These are phyloP conservation scores for Papiliotrema nemorosa DNA, from an alignment of 1,284 basidiomycete species.

Conservation along the genomic window DNA sequence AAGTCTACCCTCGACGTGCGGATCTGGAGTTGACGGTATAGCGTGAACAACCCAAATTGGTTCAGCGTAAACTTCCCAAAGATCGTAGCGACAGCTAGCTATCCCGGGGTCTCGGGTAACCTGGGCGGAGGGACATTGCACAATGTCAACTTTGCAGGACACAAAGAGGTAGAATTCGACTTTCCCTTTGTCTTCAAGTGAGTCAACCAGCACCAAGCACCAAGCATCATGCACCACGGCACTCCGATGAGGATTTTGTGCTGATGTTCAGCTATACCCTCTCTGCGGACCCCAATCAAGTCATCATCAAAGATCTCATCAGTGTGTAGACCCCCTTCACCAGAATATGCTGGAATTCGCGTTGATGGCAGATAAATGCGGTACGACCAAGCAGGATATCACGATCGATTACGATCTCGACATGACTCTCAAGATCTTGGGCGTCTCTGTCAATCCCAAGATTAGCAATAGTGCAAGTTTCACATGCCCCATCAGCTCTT, in stretches of 20 bases:
- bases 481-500: constrained; percentile 57
- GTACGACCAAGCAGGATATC: constrained; percentile 58
- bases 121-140: constrained; percentile 65
- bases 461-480: constrained; percentile 66
- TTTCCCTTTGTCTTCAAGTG: constrained; percentile 72
- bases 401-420: constrained; percentile 61
- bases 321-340: constrained; percentile 19
- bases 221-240: no score
- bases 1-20: constrained; percentile 26
- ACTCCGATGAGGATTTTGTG: no score
- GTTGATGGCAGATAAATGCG: constrained; percentile 60
- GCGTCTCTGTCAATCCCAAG: constrained; percentile 65
- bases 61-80: constrained; percentile 69
- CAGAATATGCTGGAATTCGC: no score
- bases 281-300: constrained; percentile 57
- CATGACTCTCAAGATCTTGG: constrained; percentile 53
- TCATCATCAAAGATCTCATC: constrained; percentile 59
- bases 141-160: constrained; percentile 63
- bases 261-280: constrained; percentile 56
- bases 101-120: constrained; percentile 65
- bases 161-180: constrained; percentile 67
- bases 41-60: constrained; percentile 81
- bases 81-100: constrained; percentile 66
- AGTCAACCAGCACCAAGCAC: no score
- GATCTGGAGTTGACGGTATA: constrained; percentile 37